Conservation (phyloP, 352 stramenopile species). For the Globisporangium iwayamae region DNA sequence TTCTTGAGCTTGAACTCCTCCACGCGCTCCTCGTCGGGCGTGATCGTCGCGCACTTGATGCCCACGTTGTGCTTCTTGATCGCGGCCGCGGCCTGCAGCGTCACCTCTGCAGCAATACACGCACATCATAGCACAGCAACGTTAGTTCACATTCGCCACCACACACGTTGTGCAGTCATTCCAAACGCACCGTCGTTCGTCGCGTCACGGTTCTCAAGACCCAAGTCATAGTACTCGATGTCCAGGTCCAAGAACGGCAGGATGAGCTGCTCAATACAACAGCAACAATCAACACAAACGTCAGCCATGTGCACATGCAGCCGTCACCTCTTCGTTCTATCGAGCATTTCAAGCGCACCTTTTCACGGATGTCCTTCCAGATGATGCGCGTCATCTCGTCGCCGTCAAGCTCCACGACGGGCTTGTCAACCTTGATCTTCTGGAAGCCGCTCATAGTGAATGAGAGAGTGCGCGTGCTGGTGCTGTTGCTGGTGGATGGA, state of each 20-base stretch:
- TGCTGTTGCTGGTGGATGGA: background rate
- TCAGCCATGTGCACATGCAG: background rate
- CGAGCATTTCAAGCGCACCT: constrained; percentile 17
- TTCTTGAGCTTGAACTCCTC: constrained; percentile 84
- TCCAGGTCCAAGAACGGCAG: constrained; percentile 79
- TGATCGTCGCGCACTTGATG: constrained; percentile 91
- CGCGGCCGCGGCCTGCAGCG: constrained; percentile 66
- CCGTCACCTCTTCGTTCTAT: background rate
- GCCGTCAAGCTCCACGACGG: constrained; percentile 81
- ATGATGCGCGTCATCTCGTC: constrained; percentile 88
- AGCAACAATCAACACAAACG: background rate
- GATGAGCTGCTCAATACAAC: constrained; percentile 44
- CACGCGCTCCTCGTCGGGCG: constrained; percentile 79
- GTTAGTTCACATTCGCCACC: background rate
- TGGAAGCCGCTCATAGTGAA: constrained; percentile 25
- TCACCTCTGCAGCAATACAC: constrained; percentile 40
- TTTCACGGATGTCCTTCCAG: constrained; percentile 60
- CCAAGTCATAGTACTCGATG: constrained; percentile 86
- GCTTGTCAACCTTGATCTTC: constrained; percentile 79
- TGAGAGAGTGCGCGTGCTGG: background rate
- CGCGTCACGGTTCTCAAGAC: constrained; percentile 71
- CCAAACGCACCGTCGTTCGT: constrained; percentile 58
- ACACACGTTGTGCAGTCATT: background rate
- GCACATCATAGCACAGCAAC: background rate
- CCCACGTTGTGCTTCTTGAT: constrained; percentile 81